Evolutionary conservation across 192 early-diverging fungal species (phyloP), one percentile per base, ranked within the genome.

Genomic region (Coemansia sp.): DNA sequence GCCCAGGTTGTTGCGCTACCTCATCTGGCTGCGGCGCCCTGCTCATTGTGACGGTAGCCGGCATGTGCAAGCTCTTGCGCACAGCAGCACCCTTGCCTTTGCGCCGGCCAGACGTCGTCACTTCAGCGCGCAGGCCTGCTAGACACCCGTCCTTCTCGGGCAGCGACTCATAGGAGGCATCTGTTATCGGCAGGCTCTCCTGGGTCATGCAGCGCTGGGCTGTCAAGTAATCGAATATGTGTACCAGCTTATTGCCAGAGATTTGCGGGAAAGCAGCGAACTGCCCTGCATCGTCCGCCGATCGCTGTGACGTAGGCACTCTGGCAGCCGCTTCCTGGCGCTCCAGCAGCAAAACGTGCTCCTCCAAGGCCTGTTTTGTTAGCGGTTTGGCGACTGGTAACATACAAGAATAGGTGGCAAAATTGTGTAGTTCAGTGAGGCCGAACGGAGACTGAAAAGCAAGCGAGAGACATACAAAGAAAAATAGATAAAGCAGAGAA

Each of bases 191-290:
- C 31, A 66, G 55, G 34, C 35, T 67, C n/a, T 74, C 73, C 57
- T 75, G 73, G 16, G 73, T 40, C 23, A 58, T 48, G 59, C 60
- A 69, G n/a, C 56, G 57, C 38, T 72, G 73, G 63, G 71, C 62
- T 37, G 69, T 51, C 21, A 81, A 65, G 55, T 75, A 75, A 23
- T 66, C 50, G 39, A 63, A 24, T 28, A 81, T 69, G 40, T 62
- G 78, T 20, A 63, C 69, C 51, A 69, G 62, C 63, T 81, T 81
- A 18, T 42, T 50, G 10, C 68, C 42, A n/a, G 69, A 59, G 24
- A 74, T 62, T 33, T 50, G 28, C 40, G 73, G 26, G 60, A 36
- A 45, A 21, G 62, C 39, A 6, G 56, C 56, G 10, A 55, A 40
- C 55, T 36, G 51, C 55, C 39, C 63, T 37, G 33, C 18, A 26